Conservation (phyloP, 2,329 filamentous ascomycete species). For the Trichophyton benhamiae region DNA sequence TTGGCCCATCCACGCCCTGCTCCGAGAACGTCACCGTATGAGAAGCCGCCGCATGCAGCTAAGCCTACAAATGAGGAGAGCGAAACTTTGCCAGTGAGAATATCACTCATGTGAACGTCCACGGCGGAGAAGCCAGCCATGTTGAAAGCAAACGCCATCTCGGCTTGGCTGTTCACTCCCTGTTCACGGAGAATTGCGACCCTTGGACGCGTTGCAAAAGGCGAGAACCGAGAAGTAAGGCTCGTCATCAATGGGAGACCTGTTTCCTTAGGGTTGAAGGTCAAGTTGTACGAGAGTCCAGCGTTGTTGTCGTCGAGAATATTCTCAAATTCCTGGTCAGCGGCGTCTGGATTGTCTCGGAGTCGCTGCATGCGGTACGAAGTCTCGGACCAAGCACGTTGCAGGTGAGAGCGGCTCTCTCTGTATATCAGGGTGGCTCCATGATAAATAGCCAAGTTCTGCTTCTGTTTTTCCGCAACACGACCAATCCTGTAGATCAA, state of each 20-base stretch:
- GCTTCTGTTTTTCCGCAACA: conserved; percentile 54
- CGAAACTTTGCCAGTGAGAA: conserved; percentile 64
- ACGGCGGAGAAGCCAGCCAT: conserved; percentile 82
- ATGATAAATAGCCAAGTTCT: conserved; percentile 65
- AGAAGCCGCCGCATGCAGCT: conserved; percentile 94
- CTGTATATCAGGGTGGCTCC: conserved; percentile 56
- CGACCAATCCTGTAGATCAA: conserved; percentile 75
- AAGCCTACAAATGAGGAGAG: conserved; percentile 75
- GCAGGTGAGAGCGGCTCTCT: conserved; percentile 58
- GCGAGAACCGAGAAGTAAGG: conserved; percentile 43
- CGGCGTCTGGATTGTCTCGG: conserved; percentile 76
- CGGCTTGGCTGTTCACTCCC: conserved; percentile 89
- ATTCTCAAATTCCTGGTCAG: conserved; percentile 66
- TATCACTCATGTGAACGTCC: conserved; percentile 93
- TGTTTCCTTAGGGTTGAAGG: conserved; percentile 65
- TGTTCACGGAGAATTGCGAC: conserved; percentile 93
- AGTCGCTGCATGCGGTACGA: conserved; percentile 85
- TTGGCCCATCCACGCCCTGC: conserved; percentile 97
- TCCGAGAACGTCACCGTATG: conserved; percentile 81
- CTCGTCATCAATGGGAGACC: conserved; percentile 57
- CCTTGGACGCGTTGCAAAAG: conserved; percentile 53
- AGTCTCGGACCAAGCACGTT: conserved; percentile 78
- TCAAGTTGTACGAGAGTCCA: conserved; percentile 73
- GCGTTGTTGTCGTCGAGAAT: conserved; percentile 66
- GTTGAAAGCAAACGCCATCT: conserved; percentile 95